Evolutionary conservation across 2,329 filamentous ascomycete species (phyloP), one percentile per base, ranked within the genome.

Genomic region (Talaromyces rugulosus): DNA sequence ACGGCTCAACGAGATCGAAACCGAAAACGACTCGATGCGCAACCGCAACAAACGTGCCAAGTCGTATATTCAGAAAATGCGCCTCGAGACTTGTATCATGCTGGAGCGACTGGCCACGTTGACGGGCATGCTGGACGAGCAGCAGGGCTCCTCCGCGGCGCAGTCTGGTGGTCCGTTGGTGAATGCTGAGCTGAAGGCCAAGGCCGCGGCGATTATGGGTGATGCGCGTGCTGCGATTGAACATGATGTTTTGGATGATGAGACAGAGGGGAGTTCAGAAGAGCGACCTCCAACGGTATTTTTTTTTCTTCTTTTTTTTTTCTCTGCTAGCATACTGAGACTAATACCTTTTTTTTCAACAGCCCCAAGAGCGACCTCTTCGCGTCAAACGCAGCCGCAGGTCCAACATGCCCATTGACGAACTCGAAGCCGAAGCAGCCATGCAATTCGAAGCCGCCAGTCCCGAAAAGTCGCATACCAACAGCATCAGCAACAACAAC

Each of bases 1-100:
- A 70, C 90, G 95, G 64, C 91, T 95, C 66, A 90, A 88, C 74
- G 93, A 97, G 75, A 91, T 98, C 69, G 93, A 98, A 75, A 88
- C 92, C 63, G 89, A 92, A 72, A 97, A 97, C 75, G 92, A 96
- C 70, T 85, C 90, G 62, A 89, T 91, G 54, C 87, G 91, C 59
- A 81, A 91, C 59, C 89, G 92, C 58, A 89, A 96, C 66, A 82
- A 85, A 47, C 89, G 93, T 55, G 86, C 96, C 64, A 88, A 90
- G 75, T 88, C 93, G 66, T 90, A 91, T 71, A 89, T 97, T 68
- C 89, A 96, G 75, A 97, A 98, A 79, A 87, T 96, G 83, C 89
- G 95, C 56, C 85, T 98, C 3, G 76, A 78, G 62, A 76, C 76
- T 0, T 78, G 75, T 61, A 77, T 79, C 60, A 69, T 79, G 44